A percentile compares a stretch with the other conserved stretches of the same genome.
phyloP scores from a whole-genome alignment of 2,329 filamentous ascomycete genomes.

The Alternaria longipes region DNA sequence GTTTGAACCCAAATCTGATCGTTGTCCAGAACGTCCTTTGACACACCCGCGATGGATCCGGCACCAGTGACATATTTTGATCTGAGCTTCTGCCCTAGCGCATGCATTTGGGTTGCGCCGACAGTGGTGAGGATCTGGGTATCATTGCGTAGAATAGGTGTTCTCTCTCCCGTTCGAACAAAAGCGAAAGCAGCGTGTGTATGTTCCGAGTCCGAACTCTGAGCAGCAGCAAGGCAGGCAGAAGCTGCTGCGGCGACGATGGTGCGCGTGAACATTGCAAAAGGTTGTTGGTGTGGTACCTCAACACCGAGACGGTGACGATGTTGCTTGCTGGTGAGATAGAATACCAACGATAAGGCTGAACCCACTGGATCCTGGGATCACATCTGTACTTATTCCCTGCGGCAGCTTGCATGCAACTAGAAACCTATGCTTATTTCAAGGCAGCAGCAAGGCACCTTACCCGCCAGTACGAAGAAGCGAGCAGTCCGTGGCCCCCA shows the following conservation, averaged over 20 bases:
- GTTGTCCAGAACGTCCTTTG: conserved; percentile 55
- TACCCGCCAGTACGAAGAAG: conserved; percentile 10
- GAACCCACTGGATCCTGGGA: conserved; percentile 7
- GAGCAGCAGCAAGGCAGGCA: conserved; percentile 35
- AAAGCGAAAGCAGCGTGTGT: conserved; percentile 63
- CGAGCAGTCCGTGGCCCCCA: conserved; percentile 9
- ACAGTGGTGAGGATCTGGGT: conserved; percentile 59
- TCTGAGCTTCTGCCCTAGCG: conserved; percentile 62
- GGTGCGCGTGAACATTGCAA: conserved; percentile 38
- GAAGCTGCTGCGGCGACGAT: conserved; percentile 35
- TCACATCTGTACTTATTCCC: conserved; percentile 18
- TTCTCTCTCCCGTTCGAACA: conserved; percentile 64
- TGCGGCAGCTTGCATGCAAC: conserved; percentile 3
- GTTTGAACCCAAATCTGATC: conserved; percentile 60
- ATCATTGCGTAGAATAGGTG: conserved; percentile 51
- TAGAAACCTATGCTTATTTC: conserved; percentile 8
- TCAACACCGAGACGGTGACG: conserved; percentile 12
- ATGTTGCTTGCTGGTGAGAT: conserved; percentile 13
- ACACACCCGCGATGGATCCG: conserved; percentile 52
- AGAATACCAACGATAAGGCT: conserved; percentile 21
- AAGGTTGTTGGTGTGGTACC: conserved; percentile 10
- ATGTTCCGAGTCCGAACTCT: conserved; percentile 36
- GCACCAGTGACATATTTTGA: conserved; percentile 59
- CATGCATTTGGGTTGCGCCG: conserved; percentile 64
- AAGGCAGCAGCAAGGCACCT: conserved; percentile 7